Conservation (phyloP, 345 rosid species). For the Eucalyptus viminalis region DNA sequence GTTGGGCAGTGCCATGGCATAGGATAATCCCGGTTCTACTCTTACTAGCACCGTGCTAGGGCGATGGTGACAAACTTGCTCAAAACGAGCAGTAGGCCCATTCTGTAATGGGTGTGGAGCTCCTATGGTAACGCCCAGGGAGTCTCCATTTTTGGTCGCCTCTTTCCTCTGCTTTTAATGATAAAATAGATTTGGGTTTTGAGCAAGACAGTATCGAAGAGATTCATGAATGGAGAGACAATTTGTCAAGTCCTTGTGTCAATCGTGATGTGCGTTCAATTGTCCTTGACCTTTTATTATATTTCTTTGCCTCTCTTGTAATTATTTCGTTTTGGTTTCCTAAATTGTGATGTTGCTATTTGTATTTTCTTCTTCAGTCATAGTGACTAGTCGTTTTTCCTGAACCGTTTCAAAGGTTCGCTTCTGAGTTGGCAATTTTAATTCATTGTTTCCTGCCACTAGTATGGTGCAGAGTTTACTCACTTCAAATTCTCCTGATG, state of each 20-base stretch:
- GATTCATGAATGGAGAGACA: not conserved
- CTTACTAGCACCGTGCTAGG: not conserved
- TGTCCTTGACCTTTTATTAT: not conserved
- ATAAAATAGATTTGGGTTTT: not conserved
- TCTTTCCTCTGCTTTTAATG: not conserved
- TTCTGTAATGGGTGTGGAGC: not conserved
- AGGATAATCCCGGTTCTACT: not conserved
- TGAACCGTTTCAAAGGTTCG: not conserved
- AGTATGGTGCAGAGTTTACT: not conserved
- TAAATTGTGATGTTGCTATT: not conserved
- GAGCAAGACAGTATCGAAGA: not conserved
- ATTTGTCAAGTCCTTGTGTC: not conserved
- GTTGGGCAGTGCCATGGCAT: not conserved
- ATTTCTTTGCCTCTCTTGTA: not conserved
- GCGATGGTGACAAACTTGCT: not conserved
- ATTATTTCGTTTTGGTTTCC: not conserved
- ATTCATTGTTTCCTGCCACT: not conserved
- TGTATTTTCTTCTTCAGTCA: not conserved
- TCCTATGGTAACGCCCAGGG: not conserved
- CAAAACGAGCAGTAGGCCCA: not conserved
- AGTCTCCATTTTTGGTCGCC: not conserved
- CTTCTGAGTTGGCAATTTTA: not conserved
- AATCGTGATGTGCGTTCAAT: not conserved
- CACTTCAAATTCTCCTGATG: not conserved
- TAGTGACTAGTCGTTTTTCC: not conserved